These are phyloP conservation scores for Apiospora malaysiana DNA, from an alignment of 2,329 filamentous ascomycete genomes.

Conservation along the genomic window DNA sequence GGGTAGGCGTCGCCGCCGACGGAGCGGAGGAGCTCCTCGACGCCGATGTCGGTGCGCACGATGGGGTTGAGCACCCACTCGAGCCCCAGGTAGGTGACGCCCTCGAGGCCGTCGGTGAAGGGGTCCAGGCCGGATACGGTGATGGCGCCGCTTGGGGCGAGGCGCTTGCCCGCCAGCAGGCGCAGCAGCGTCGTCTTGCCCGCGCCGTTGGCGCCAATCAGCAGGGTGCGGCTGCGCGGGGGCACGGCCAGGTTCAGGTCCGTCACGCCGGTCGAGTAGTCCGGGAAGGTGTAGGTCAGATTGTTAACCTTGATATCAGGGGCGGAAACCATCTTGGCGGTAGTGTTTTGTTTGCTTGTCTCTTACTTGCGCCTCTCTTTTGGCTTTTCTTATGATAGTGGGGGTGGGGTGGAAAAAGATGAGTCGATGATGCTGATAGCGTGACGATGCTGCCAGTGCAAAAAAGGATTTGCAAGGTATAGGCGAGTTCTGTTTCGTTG, in stretches of 20 bases:
- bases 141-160: conserved; percentile 79
- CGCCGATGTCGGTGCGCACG: conserved; percentile 92
- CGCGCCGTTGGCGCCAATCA: conserved; percentile 96
- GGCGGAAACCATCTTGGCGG: conserved; percentile 5
- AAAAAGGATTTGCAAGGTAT: too few relatives aligned
- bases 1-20: conserved; percentile 88
- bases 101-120: conserved; percentile 87
- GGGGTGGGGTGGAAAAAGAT: conserved; percentile 13
- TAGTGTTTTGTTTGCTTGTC: not conserved
- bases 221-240: conserved; percentile 81
- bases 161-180: conserved; percentile 91
- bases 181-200: conserved; percentile 97
- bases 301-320: conserved; percentile 75
- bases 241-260: conserved; percentile 80
- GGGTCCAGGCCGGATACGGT: conserved; percentile 84
- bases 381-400: not conserved
- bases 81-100: conserved; percentile 94
- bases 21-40: conserved; percentile 80
- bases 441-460: not conserved
- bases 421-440: not conserved
- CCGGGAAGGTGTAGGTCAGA: conserved; percentile 88
- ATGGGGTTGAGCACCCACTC: conserved; percentile 99
- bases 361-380: not conserved
- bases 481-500: too few relatives aligned
- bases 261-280: conserved; percentile 79